These are phyloP conservation scores for Forsythia viridissima DNA, from an alignment of 257 asterid genomes.

Conservation along the genomic window DNA sequence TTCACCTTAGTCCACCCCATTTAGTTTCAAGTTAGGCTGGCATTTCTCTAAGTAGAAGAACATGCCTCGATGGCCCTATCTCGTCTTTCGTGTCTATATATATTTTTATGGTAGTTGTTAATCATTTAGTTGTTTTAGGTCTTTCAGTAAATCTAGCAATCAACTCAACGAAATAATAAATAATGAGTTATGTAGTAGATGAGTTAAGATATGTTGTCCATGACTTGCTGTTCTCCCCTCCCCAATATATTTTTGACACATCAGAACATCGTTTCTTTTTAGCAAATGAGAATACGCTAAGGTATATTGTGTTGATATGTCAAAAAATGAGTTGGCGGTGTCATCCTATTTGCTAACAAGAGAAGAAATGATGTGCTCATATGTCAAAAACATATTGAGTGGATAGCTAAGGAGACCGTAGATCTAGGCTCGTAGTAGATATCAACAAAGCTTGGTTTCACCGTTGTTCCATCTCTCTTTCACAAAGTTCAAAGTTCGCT, in stretches of 20 bases:
- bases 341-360: not conserved
- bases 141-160: not conserved
- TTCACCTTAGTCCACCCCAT: conserved; percentile 26
- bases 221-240: not conserved
- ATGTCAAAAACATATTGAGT: no score
- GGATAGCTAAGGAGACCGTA: no score
- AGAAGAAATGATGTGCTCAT: not conserved
- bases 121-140: not conserved
- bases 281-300: not conserved
- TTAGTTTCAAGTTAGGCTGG: conserved; percentile 52
- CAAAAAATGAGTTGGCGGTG: not conserved
- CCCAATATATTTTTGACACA: not conserved
- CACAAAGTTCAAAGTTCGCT: not conserved
- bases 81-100: not conserved
- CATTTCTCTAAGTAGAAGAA: conserved; percentile 31
- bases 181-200: not conserved
- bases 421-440: not conserved
- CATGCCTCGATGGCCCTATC: not conserved
- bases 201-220: not conserved
- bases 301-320: not conserved
- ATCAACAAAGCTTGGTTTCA: not conserved
- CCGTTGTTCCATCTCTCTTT: not conserved
- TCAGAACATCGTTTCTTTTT: not conserved
- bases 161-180: not conserved
- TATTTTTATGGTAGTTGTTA: not conserved